phyloP scores from a whole-genome alignment of 345 rosid species.

The Linum tenue region DNA sequence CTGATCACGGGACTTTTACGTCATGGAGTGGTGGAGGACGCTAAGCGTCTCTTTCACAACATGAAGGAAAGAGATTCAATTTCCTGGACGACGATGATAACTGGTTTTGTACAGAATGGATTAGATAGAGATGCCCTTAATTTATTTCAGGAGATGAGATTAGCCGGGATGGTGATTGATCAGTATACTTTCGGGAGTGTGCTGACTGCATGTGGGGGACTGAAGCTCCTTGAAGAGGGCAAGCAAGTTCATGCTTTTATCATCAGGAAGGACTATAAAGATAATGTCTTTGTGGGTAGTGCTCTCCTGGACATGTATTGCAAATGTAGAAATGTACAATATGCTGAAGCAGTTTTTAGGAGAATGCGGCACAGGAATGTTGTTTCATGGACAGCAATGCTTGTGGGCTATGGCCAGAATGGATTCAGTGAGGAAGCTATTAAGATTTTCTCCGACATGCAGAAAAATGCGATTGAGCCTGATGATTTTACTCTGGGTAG shows the following conservation, averaged over 20 bases:
- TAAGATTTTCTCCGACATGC: constrained; percentile 53
- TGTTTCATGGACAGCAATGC: constrained; percentile 91
- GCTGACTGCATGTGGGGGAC: constrained; percentile 68
- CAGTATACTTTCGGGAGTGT: constrained; percentile 82
- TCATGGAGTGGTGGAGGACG: constrained; percentile 54
- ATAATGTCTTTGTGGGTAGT: constrained; percentile 70
- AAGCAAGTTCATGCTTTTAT: constrained; percentile 59
- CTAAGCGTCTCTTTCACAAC: constrained; percentile 37
- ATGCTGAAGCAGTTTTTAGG: constrained; percentile 58
- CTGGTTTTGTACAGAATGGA: constrained; percentile 66
- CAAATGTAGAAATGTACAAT: constrained; percentile 50
- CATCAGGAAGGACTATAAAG: constrained; percentile 42
- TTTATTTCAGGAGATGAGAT: constrained; percentile 57
- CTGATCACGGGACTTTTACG: constrained; percentile 65
- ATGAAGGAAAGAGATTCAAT: constrained; percentile 71
- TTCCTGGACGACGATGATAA: constrained; percentile 83
- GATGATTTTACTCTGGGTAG: constrained; percentile 82
- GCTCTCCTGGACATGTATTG: constrained; percentile 95
- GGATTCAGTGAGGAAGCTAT: constrained; percentile 78
- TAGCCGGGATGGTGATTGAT: constrained; percentile 54
- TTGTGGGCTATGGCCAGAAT: constrained; percentile 82
- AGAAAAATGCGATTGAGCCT: constrained; percentile 61
- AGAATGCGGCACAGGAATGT: constrained; percentile 62
- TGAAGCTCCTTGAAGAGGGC: constrained; percentile 52
- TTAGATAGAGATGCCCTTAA: constrained; percentile 48